Percentiles rank a stretch among this genome's conserved stretches.
phyloP scores from a whole-genome alignment of 148 eudicot species.

The Pouteria glomerata region DNA sequence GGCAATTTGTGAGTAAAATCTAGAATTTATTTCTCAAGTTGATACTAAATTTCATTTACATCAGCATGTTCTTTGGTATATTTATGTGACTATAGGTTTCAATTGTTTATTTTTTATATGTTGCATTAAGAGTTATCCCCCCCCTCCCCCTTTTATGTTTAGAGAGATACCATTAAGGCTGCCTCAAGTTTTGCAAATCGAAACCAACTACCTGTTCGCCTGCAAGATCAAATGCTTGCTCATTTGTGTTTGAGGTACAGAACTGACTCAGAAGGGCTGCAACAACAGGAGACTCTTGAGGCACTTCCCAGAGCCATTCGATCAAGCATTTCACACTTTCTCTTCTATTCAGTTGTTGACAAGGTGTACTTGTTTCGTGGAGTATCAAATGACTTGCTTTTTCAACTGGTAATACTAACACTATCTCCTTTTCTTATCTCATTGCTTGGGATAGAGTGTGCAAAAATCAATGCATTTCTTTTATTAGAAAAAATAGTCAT shows the following conservation, averaged over 20 bases:
- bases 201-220: constrained; percentile 58
- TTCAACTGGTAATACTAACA: constrained; percentile 61
- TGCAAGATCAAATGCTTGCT: constrained; percentile 85
- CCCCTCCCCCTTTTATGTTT: no score
- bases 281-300: constrained; percentile 73
- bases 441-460: background rate
- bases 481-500: background rate
- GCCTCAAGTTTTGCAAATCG: constrained; percentile 76
- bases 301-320: constrained; percentile 78
- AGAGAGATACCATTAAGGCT: constrained; percentile 81
- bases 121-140: background rate
- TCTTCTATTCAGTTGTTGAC: constrained; percentile 64
- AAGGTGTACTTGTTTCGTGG: constrained; percentile 69
- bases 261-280: constrained; percentile 83
- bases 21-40: background rate
- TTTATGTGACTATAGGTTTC: background rate
- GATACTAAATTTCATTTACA: no score
- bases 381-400: constrained; percentile 72
- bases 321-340: constrained; percentile 63
- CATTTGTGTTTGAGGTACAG: constrained; percentile 70
- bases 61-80: background rate
- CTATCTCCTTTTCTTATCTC: background rate
- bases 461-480: background rate
- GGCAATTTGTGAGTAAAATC: constrained; percentile 61
- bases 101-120: background rate